Base-by-base conservation (phyloP, 371 early-diverging fungal species). In the Vairimorpha necatrix region DNA sequence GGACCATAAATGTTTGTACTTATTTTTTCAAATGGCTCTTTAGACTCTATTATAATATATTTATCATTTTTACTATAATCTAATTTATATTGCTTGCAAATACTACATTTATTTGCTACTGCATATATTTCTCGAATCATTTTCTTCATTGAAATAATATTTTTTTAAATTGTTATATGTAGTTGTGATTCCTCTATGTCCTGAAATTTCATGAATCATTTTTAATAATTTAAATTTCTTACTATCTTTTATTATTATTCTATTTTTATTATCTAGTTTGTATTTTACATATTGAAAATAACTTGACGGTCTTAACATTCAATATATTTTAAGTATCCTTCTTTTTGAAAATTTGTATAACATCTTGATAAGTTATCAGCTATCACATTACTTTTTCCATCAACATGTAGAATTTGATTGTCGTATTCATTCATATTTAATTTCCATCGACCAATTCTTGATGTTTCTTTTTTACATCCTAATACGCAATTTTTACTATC, bases 281-380 rank as follows among this genome's bases (percentile, higher is more conserved):
- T 20, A 20, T 7, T 18, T 6, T 50, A 16, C 53, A 20, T 6
- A 20, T 42, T 9, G 9, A 42, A 11, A 9, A 42, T 42, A 18
- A 11, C 9, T 11, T 11, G 11, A 42, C 9, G 9, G 18, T 50
- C 22, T 18, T 50, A 20, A 20, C 3, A 20, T 20, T 3, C 22
- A 7, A 13, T 50, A 16, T 18, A 20, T 24, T 3, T 13, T 16
- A 20, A 11, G 46, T 11, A 11, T 42, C 18, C 11, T 9, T 42
- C 46, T 18, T 42, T 18, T 9, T 42, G 18, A 42, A 9, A 11
- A 11, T 42, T n/a, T n/a, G 33, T 58, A 58, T 2, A 36, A 63
- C 26, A 18, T 62, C 76, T 11, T 36, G 76, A 75, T 47, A 77
- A 47, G 30, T 6, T 3, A 58, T 77, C 77, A 0, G 72, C 77